Evolutionary conservation across 2,329 filamentous ascomycete genomes (phyloP).

Genomic region (Acephala macrosclerotiorum): DNA sequence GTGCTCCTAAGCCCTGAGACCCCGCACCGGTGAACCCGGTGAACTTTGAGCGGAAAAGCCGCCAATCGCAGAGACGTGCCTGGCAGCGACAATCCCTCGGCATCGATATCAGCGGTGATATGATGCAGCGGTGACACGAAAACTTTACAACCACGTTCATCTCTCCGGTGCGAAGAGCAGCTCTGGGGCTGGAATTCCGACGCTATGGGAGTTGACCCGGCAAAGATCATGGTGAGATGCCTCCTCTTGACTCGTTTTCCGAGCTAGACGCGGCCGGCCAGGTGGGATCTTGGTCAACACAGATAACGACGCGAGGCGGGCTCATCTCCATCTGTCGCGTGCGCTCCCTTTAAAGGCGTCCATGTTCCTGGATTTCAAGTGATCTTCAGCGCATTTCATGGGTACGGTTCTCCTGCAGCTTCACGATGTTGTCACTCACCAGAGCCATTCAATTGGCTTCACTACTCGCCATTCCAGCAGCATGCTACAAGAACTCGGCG

Average conservation of each 20-base stretch:
- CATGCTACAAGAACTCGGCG: slow-evolving; percentile 4
- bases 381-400: background rate
- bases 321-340: background rate
- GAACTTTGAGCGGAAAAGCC: background rate
- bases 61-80: background rate
- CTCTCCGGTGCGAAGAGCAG: background rate
- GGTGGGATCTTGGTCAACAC: background rate
- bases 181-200: background rate
- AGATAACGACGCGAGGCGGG: background rate
- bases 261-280: background rate
- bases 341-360: background rate
- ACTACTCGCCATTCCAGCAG: slow-evolving; percentile 22
- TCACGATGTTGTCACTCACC: slow-evolving; percentile 21
- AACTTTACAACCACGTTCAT: background rate
- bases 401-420: background rate
- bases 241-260: background rate
- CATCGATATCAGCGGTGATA: background rate
- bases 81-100: background rate
- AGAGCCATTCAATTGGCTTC: slow-evolving; percentile 24
- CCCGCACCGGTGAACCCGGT: background rate
- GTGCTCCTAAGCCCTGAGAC: background rate
- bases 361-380: background rate
- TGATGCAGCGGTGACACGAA: background rate
- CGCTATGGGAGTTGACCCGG: background rate
- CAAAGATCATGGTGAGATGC: background rate